These are phyloP conservation scores for Hypomyces perniciosus DNA, from an alignment of 2,329 filamentous ascomycete genomes.

Conservation along the genomic window DNA sequence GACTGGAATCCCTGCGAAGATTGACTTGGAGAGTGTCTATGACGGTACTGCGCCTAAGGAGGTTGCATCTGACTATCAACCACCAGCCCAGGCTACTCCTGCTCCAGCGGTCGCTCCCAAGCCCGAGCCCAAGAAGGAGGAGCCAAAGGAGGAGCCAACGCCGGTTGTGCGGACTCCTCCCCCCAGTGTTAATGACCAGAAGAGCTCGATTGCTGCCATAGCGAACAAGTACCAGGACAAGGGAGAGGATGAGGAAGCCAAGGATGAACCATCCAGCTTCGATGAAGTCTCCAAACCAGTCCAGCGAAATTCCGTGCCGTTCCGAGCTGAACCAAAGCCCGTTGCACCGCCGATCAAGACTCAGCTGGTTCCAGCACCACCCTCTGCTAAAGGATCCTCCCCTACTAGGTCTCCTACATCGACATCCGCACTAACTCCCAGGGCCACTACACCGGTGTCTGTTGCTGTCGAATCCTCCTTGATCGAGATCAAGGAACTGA, in stretches of 20 bases:
- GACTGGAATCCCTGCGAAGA: constrained; percentile 78
- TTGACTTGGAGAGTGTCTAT: constrained; percentile 88
- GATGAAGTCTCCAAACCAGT: constrained; percentile 76
- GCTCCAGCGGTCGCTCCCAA: constrained; percentile 39
- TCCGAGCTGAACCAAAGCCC: constrained; percentile 36
- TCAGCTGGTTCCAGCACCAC: constrained; percentile 17
- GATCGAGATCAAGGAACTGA: constrained; percentile 67
- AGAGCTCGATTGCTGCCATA: constrained; percentile 77
- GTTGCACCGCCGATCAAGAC: constrained; percentile 29
- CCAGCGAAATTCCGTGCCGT: constrained; percentile 47
- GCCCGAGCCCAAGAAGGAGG: constrained; percentile 28
- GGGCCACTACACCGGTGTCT: constrained; percentile 22
- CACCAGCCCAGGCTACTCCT: constrained; percentile 40
- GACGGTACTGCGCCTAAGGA: constrained; percentile 77
- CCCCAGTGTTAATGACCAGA: constrained; percentile 75
- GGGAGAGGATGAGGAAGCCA: constrained; percentile 56
- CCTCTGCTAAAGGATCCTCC: constrained; percentile 26
- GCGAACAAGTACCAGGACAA: constrained; percentile 82
- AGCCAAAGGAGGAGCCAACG: constrained; percentile 48
- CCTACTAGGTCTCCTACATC: constrained; percentile 24
- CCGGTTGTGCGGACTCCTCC: constrained; percentile 43
- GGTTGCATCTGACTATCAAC: constrained; percentile 63
- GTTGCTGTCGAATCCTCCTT: constrained; percentile 57
- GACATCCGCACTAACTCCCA: constrained; percentile 26
- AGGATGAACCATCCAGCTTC: constrained; percentile 72